Evolutionary conservation across 805 yeast genomes (phyloP), one percentile per base, ranked within the genome.

Genomic region (Saccharomyces mikatae): DNA sequence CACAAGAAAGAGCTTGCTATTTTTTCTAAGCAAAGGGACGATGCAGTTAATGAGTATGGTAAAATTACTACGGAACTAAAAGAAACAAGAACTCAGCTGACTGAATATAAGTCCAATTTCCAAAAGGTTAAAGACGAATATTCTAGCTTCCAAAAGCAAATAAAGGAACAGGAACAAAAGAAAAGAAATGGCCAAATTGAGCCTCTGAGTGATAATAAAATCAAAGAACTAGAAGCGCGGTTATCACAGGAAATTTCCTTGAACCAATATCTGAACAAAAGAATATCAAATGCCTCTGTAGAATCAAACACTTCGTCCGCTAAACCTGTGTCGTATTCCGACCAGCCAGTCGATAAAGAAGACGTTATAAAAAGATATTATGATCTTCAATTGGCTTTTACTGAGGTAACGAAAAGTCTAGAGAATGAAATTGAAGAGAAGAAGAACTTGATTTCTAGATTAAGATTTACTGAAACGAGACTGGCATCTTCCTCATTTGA

Each of bases 401-500:
- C 80, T 56, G 86, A 82, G 54, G 75, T 73, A 22, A 71, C 76
- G 55, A 82, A 81, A 9, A 62, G 72, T 2, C 60, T 82, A 52
- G 72, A 80, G 47, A 77, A 73, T 41, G 83, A 80, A 60, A 61
- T 69, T 9, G 71, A 71, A 30, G 74, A 71, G 22, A 74, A 72
- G 48, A 66, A 74, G 61, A 66, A 78, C 69, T 65, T 84, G 47
- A 71, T 74, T 26, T 82, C 85, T 48, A 89, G 85, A 56, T 62
- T 84, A 51, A 76, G 77, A 31, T 71, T 85, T 60, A 68, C 87
- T 13, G 86, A 84, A 59, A 79, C 84, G 1, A 76, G 87, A 60
- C 65, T 83, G n/a, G 84, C 86, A 1, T 76, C 84, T n/a, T 84
- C 82, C 50, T 75, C 83, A 6, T 80, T 80, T 57, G 86, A 82